These are phyloP conservation scores for Alternaria rosae DNA, from an alignment of 2,329 filamentous ascomycete species.

Conservation along the genomic window DNA sequence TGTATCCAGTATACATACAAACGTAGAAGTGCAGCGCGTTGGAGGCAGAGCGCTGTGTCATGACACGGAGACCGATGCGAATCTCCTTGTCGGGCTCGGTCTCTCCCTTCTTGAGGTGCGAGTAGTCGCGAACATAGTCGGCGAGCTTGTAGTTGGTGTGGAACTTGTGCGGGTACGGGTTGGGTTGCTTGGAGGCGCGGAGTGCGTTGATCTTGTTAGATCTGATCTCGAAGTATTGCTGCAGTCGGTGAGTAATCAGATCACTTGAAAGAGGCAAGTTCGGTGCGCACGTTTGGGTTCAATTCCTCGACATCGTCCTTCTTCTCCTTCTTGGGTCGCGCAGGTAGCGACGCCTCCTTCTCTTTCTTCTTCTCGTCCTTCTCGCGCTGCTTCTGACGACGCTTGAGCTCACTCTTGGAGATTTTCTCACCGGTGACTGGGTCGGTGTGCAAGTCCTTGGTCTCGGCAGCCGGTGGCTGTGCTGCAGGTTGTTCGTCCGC, in stretches of 20 bases:
- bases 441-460: conserved; percentile 78
- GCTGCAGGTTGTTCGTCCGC: conserved; percentile 41
- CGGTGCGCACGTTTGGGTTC: conserved; percentile 68
- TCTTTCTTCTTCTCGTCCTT: conserved; percentile 90
- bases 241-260: conserved; percentile 21
- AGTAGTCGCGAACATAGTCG: conserved; percentile 80
- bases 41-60: conserved; percentile 52
- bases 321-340: conserved; percentile 65
- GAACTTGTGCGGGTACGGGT: conserved; percentile 93
- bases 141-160: conserved; percentile 81
- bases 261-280: conserved; percentile 34
- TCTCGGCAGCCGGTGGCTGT: conserved; percentile 40
- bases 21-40: conserved; percentile 42
- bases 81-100: conserved; percentile 76
- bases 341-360: conserved; percentile 75
- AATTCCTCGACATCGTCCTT: conserved; percentile 74
- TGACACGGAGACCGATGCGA: conserved; percentile 83
- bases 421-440: conserved; percentile 89
- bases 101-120: conserved; percentile 87
- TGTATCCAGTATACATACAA: conserved; percentile 13
- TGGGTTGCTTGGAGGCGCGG: conserved; percentile 74
- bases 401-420: conserved; percentile 75
- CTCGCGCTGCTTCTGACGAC: conserved; percentile 88
- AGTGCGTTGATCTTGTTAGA: conserved; percentile 81
- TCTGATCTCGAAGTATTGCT: conserved; percentile 97